These are phyloP conservation scores for Sphaerostilbella broomeana DNA, from an alignment of 2,329 filamentous ascomycete species.

Conservation along the genomic window DNA sequence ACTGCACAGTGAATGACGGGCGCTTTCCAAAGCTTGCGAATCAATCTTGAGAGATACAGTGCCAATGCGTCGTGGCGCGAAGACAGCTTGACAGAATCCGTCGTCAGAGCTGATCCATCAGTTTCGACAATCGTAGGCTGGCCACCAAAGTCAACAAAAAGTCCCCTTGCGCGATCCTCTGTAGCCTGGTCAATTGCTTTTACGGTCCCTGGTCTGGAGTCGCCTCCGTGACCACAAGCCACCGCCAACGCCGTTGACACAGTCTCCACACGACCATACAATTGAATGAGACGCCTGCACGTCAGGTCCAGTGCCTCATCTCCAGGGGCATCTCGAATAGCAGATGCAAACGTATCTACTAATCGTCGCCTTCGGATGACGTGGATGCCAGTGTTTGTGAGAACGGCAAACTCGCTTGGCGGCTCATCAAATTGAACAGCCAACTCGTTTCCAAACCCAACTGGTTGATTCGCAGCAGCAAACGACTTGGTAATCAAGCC, in stretches of 20 bases:
- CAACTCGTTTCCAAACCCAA: constrained; percentile 89
- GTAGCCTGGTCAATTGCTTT: constrained; percentile 79
- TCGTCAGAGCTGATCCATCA: constrained; percentile 62
- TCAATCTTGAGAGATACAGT: constrained; percentile 79
- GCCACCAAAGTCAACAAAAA: constrained; percentile 89
- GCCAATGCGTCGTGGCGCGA: constrained; percentile 84
- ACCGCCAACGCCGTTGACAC: constrained; percentile 88
- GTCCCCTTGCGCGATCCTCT: constrained; percentile 74
- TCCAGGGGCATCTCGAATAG: constrained; percentile 65
- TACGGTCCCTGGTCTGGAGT: constrained; percentile 62
- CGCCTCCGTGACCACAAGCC: constrained; percentile 86
- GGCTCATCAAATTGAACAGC: constrained; percentile 90
- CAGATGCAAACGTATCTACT: constrained; percentile 84
- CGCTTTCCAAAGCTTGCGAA: constrained; percentile 82
- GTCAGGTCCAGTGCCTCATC: constrained; percentile 77
- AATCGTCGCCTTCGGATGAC: constrained; percentile 75
- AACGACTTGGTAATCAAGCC: constrained; percentile 70
- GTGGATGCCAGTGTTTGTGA: constrained; percentile 88
- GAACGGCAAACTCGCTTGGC: constrained; percentile 76
- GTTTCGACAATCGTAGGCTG: constrained; percentile 76
- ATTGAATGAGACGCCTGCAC: constrained; percentile 73
- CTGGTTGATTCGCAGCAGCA: constrained; percentile 57
- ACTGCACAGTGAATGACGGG: constrained; percentile 56
- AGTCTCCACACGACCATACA: constrained; percentile 83
- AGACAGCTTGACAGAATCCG: constrained; percentile 81